Conservation (phyloP, 2,329 filamentous ascomycete species). For the Orbilia oligospora region DNA sequence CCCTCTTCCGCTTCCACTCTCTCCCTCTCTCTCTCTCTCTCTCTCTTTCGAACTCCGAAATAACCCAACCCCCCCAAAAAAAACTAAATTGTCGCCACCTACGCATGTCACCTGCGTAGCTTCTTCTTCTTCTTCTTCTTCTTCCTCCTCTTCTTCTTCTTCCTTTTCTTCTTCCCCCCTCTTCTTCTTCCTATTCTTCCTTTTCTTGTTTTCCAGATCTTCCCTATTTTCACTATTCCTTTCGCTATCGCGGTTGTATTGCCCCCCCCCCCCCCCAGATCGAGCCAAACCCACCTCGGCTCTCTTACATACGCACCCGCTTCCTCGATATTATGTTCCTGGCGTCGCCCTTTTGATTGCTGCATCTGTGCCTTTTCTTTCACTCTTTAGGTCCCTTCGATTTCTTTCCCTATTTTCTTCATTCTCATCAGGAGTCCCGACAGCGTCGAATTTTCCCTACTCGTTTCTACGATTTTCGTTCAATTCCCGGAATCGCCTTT, state of each 20-base stretch:
- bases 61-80: neutral
- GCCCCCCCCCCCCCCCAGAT: too few relatives aligned
- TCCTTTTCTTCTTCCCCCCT: constrained; percentile 14
- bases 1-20: too few relatives aligned
- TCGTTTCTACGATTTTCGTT: constrained; percentile 23
- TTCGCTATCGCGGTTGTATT: constrained; percentile 28
- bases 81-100: neutral
- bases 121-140: constrained; percentile 16
- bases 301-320: constrained; percentile 34
- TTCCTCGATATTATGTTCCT: constrained; percentile 31
- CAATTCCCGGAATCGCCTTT: constrained; percentile 19
- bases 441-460: constrained; percentile 15
- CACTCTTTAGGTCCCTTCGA: constrained; percentile 6
- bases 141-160: constrained; percentile 9
- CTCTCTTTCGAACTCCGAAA: neutral
- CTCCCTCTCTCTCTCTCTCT: too few relatives aligned
- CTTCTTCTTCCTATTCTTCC: constrained; percentile 18
- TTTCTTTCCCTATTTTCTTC: constrained; percentile 16
- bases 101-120: constrained; percentile 13
- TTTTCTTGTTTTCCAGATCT: constrained; percentile 8
- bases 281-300: constrained; percentile 16
- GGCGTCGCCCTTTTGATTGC: constrained; percentile 43
- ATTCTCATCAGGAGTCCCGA: constrained; percentile 3
- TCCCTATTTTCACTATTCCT: neutral
- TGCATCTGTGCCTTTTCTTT: constrained; percentile 26